phyloP scores from a whole-genome alignment of 306 rosid genomes.

The Cucumis sativus region DNA sequence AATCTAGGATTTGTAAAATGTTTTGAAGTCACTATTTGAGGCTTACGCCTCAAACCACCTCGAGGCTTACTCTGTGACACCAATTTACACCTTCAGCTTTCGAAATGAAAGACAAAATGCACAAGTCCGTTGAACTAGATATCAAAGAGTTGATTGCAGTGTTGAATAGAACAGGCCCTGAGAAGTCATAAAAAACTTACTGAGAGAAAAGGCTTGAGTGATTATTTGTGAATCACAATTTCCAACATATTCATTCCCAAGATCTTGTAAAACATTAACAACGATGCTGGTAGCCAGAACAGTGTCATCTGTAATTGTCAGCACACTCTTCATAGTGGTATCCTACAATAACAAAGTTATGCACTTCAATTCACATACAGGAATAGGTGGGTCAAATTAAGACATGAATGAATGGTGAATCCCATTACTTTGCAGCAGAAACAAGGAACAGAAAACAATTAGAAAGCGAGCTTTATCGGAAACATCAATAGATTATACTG shows the following conservation, averaged over 20 bases:
- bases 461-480: neutral
- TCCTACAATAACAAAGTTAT: neutral
- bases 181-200: neutral
- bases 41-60: no score
- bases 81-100: neutral
- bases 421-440: neutral
- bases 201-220: constrained; percentile 9
- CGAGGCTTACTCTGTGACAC: neutral
- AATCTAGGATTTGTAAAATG: no score
- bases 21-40: no score
- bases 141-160: neutral
- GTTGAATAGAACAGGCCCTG: neutral
- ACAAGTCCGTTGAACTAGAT: neutral
- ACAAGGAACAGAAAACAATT: neutral
- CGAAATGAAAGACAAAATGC: neutral
- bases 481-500: neutral
- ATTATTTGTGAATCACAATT: neutral
- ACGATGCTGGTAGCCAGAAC: neutral
- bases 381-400: neutral
- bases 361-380: neutral
- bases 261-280: neutral
- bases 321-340: neutral
- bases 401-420: neutral
- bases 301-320: neutral
- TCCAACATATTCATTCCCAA: constrained; percentile 1